phyloP scores from a whole-genome alignment of 495 filamentous ascomycete genomes.

The Letharia columbiana region DNA sequence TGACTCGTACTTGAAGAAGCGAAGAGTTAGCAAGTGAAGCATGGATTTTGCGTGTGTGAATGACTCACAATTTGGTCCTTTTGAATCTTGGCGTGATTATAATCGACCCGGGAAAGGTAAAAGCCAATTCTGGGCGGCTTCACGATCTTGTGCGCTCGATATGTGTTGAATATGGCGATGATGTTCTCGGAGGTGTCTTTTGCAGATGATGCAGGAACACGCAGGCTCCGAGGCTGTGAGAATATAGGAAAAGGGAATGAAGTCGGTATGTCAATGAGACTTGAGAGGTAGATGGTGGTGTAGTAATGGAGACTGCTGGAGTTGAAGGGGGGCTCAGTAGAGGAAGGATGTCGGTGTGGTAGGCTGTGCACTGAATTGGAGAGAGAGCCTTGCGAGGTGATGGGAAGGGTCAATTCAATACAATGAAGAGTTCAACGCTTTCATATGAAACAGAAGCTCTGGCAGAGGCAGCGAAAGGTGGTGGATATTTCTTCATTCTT shows the following conservation, averaged over 20 bases:
- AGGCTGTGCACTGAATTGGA: conserved; percentile 13
- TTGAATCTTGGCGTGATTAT: conserved; percentile 6
- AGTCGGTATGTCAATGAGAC: background rate
- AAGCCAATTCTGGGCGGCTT: background rate
- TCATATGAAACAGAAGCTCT: background rate
- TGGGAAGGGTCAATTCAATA: background rate
- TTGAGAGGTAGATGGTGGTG: background rate
- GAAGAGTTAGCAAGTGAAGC: conserved; percentile 11
- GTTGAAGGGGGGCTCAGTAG: conserved; percentile 12
- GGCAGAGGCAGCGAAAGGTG: background rate
- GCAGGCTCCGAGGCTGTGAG: conserved; percentile 3
- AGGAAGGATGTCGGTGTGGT: conserved; percentile 8
- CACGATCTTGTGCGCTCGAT: background rate
- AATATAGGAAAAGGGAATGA: background rate
- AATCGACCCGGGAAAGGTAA: background rate
- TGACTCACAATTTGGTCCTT: conserved; percentile 21
- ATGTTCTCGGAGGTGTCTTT: background rate
- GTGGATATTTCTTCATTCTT: background rate
- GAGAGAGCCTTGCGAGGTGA: conserved; percentile 18
- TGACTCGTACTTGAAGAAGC: conserved; percentile 21
- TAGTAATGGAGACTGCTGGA: conserved; percentile 6
- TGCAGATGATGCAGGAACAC: conserved; percentile 7
- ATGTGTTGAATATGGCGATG: background rate
- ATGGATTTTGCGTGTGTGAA: conserved; percentile 8
- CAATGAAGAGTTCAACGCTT: background rate